These are phyloP conservation scores for Ustilago nuda DNA, from an alignment of 1,284 basidiomycete species.

Conservation along the genomic window DNA sequence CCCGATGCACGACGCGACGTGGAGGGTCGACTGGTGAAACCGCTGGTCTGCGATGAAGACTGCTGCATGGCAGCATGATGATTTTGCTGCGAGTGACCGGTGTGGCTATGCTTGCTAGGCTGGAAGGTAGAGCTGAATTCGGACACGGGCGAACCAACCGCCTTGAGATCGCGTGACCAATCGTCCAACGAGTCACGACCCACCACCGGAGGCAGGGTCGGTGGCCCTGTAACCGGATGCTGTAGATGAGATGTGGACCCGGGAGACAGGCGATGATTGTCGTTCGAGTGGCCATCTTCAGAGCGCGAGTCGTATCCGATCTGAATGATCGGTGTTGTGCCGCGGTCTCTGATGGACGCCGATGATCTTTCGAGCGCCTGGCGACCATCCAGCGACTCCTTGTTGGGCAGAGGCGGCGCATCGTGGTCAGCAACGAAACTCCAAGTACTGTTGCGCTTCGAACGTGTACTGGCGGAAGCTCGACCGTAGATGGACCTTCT, in stretches of 20 bases:
- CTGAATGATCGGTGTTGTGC: slow-evolving; percentile 44
- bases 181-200: slow-evolving; percentile 57
- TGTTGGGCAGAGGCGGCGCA: slow-evolving; percentile 55
- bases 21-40: slow-evolving; percentile 24
- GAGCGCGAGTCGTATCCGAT: slow-evolving; percentile 49
- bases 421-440: slow-evolving; percentile 60
- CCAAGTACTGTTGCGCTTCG: slow-evolving; percentile 65
- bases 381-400: slow-evolving; percentile 46
- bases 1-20: slow-evolving; percentile 56
- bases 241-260: slow-evolving; percentile 14
- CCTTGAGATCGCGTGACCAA: slow-evolving; percentile 58
- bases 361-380: slow-evolving; percentile 22
- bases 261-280: slow-evolving; percentile 8
- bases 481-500: slow-evolving; percentile 61
- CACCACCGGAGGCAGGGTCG: slow-evolving; percentile 58
- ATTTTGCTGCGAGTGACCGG: slow-evolving; percentile 9
- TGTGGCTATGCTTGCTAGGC: slow-evolving; percentile 19
- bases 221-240: slow-evolving; percentile 25
- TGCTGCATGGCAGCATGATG: slow-evolving; percentile 18
- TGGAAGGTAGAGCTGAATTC: slow-evolving; percentile 26
- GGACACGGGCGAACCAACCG: slow-evolving; percentile 46
- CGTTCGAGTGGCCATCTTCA: slow-evolving; percentile 31
- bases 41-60: slow-evolving; percentile 25
- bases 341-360: slow-evolving; percentile 23
- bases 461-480: slow-evolving; percentile 56